phyloP scores from a whole-genome alignment of 1,284 basidiomycete genomes.

The Malassezia psittaci region DNA sequence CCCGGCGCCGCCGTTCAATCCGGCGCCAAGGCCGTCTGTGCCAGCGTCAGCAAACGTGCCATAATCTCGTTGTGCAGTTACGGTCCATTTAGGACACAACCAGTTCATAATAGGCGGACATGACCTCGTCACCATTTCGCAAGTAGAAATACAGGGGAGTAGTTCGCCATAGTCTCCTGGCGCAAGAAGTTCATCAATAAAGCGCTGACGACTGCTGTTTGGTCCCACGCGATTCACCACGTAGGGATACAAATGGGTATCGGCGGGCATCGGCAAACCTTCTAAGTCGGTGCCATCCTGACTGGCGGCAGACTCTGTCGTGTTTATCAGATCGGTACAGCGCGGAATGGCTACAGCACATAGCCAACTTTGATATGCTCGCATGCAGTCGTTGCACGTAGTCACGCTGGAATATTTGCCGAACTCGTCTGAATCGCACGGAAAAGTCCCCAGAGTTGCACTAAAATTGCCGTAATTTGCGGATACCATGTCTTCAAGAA shows the following conservation, averaged over 20 bases:
- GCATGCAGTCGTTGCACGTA: constrained; percentile 47
- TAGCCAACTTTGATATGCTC: constrained; percentile 48
- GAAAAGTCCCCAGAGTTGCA: constrained; percentile 48
- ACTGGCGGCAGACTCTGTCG: constrained; percentile 27
- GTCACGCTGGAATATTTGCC: constrained; percentile 48
- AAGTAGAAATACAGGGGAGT: constrained; percentile 42
- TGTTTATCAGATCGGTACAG: constrained; percentile 45
- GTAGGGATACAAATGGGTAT: constrained; percentile 35
- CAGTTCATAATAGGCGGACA: constrained; percentile 42
- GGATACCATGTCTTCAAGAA: constrained; percentile 39
- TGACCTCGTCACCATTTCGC: constrained; percentile 36
- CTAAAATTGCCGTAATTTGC: constrained; percentile 47
- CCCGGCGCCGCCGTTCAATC: constrained; percentile 37
- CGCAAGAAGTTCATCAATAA: constrained; percentile 29
- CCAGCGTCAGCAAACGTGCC: constrained; percentile 45
- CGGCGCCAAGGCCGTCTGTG: constrained; percentile 29
- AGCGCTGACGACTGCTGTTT: constrained; percentile 30
- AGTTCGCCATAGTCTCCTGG: constrained; percentile 41
- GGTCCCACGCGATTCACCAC: constrained; percentile 32
- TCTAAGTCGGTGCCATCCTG: constrained; percentile 29
- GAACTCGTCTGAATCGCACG: constrained; percentile 42
- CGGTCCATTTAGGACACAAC: constrained; percentile 41
- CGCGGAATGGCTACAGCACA: constrained; percentile 49
- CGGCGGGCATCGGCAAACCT: constrained; percentile 27
- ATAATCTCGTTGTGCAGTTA: constrained; percentile 42